Evolutionary conservation across 257 asterid species (phyloP).

Genomic region (Linaria vulgaris): DNA sequence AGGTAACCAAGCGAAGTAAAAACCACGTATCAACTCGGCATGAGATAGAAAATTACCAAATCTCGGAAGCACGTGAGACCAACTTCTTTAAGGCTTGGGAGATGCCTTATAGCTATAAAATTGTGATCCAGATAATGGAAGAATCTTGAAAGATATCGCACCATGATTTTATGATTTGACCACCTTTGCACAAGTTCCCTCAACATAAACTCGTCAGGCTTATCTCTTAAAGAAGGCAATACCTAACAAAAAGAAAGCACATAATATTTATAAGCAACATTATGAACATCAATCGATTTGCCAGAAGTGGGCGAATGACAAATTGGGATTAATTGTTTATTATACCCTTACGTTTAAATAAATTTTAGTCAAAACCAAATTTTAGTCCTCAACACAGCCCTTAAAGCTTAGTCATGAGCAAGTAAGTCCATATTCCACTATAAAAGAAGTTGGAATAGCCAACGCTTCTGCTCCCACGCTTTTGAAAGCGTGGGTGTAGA

Average conservation of each 20-base stretch:
- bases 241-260: conserved; percentile 48
- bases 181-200: too few relatives aligned
- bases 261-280: conserved; percentile 11
- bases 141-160: conserved; percentile 95
- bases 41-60: conserved; percentile 46
- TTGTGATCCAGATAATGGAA: conserved; percentile 88
- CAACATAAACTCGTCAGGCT: too few relatives aligned
- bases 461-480: too few relatives aligned
- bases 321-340: too few relatives aligned
- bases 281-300: conserved; percentile 1
- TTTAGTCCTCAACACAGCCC: too few relatives aligned
- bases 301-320: background rate
- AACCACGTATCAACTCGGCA: conserved; percentile 9
- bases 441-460: too few relatives aligned
- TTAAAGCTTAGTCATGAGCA: too few relatives aligned
- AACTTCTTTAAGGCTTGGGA: conserved; percentile 83
- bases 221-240: conserved; percentile 73
- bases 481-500: too few relatives aligned
- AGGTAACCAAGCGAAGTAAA: conserved; percentile 1
- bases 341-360: too few relatives aligned
- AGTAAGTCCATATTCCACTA: too few relatives aligned
- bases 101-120: conserved; percentile 88
- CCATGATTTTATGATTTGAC: too few relatives aligned
- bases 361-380: too few relatives aligned
- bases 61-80: conserved; percentile 89